Conservation (phyloP, 2,329 filamentous ascomycete species). For the Aspergillus intermedius region DNA sequence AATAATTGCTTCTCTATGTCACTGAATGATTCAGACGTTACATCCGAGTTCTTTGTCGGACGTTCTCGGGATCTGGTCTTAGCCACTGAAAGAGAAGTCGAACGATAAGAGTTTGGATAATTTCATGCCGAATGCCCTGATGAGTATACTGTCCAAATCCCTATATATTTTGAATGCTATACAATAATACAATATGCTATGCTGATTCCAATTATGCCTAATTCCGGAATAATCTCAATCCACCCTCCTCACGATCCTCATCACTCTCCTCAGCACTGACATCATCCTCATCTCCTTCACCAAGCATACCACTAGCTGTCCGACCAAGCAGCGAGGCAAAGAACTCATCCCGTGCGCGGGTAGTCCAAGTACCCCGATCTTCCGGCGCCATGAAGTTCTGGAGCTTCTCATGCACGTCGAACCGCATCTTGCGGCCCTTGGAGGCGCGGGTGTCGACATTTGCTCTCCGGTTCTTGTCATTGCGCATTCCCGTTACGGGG, state of each 20-base stretch:
- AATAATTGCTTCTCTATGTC: no score
- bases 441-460: constrained; percentile 88
- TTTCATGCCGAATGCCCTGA: no score
- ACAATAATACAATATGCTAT: not conserved
- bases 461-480: constrained; percentile 62
- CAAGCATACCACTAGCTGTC: constrained; percentile 56
- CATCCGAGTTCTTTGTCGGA: no score
- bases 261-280: constrained; percentile 22
- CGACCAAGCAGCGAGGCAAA: constrained; percentile 66
- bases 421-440: constrained; percentile 89
- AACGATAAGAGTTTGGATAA: no score
- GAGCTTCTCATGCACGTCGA: constrained; percentile 92
- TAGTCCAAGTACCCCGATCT: constrained; percentile 72
- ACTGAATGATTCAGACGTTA: no score
- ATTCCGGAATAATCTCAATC: constrained; percentile 27
- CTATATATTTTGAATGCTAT: not conserved
- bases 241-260: constrained; percentile 26
- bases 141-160: no score
- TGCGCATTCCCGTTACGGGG: constrained; percentile 38
- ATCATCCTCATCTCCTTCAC: constrained; percentile 53
- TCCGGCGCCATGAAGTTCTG: constrained; percentile 97
- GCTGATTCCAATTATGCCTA: constrained; percentile 7
- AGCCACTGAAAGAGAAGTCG: no score
- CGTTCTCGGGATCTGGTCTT: no score
- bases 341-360: constrained; percentile 67